A percentile compares a stretch with the other conserved stretches of the same genome.
These are phyloP conservation scores for Calvatia gigantea DNA, from an alignment of 768 basidiomycete genomes.

Conservation along the genomic window DNA sequence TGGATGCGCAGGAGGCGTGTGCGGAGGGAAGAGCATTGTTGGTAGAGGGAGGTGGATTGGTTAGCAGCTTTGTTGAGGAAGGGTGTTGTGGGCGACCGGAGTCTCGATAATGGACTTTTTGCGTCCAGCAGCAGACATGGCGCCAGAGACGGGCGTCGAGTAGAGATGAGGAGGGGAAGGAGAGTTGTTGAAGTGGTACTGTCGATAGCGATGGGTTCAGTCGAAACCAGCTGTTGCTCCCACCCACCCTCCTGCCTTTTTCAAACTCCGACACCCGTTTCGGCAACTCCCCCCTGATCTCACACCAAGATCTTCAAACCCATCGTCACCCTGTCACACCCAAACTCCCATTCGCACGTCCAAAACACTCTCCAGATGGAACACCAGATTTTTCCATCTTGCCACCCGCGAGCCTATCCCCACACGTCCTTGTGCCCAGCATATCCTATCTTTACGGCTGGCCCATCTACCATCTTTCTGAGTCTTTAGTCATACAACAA, in stretches of 20 bases:
- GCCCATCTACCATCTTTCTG: too few species aligned
- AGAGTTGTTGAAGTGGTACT: background rate
- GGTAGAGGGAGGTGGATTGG: slow-evolving; percentile 84
- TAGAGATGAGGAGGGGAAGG: background rate
- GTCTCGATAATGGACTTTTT: slow-evolving; percentile 84
- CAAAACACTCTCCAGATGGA: background rate
- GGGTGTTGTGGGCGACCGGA: slow-evolving; percentile 75
- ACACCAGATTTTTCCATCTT: background rate
- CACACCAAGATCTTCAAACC: background rate
- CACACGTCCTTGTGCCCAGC: too few species aligned
- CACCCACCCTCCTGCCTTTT: background rate
- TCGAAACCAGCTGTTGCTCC: slow-evolving; percentile 6
- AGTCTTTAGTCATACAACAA: too few species aligned
- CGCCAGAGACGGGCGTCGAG: slow-evolving; percentile 18
- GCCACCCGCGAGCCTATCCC: background rate
- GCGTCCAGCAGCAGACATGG: slow-evolving; percentile 60
- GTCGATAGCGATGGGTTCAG: background rate
- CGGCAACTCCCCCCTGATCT: slow-evolving; percentile 9
- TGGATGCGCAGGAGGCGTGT: slow-evolving; percentile 75
- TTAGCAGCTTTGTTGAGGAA: slow-evolving; percentile 92
- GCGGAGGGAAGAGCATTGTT: slow-evolving; percentile 82
- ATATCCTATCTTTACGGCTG: too few species aligned
- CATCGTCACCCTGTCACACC: background rate
- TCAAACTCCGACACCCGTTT: slow-evolving; percentile 9
- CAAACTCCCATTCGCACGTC: background rate